phyloP scores from a whole-genome alignment of 129 eudicot species.

The Mikania micrantha region DNA sequence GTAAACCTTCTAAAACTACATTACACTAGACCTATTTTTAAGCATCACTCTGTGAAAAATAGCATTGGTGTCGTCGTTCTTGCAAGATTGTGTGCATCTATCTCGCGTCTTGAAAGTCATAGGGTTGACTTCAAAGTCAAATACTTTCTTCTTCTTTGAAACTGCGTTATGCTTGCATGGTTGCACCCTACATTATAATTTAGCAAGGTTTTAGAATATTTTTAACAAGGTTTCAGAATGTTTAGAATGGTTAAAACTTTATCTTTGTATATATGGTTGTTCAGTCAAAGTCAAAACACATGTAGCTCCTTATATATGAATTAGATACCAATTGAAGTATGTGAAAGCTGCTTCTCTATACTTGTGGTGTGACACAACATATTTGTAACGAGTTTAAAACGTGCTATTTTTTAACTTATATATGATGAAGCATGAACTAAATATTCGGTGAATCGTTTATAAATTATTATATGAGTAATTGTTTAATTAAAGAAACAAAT shows the following conservation, averaged over 20 bases:
- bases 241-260: neutral
- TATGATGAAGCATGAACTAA: too few species aligned
- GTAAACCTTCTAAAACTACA: neutral
- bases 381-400: too few species aligned
- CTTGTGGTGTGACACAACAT: too few species aligned
- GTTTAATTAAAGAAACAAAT: too few species aligned
- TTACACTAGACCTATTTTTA: neutral
- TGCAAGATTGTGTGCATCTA: constrained; percentile 6
- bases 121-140: constrained; percentile 16
- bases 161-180: neutral
- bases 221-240: neutral
- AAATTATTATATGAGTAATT: too few species aligned
- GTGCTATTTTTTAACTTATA: too few species aligned
- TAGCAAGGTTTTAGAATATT: neutral
- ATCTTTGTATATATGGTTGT: constrained; percentile 1
- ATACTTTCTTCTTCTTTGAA: neutral
- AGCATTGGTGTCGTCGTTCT: constrained; percentile 1
- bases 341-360: too few species aligned
- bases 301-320: neutral
- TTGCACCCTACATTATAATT: constrained; percentile 9
- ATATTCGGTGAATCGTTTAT: too few species aligned
- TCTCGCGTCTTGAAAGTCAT: neutral
- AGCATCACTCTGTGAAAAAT: neutral
- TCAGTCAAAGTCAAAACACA: neutral
- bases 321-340: neutral